Conservation (phyloP, 75 land plant species). For the Ceratopteris richardii region DNA sequence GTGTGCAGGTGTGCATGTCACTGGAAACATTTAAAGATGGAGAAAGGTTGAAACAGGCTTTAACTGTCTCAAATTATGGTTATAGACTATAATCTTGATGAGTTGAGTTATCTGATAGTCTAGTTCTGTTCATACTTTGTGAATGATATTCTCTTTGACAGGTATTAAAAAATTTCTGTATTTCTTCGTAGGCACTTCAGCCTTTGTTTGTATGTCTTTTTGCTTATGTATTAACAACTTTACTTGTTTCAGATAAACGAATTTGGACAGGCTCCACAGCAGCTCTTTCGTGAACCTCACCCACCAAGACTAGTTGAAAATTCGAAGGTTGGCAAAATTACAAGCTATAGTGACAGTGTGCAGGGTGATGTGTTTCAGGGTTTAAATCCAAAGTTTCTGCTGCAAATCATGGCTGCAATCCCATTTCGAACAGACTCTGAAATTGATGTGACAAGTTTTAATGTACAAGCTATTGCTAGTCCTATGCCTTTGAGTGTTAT, state of each 20-base stretch:
- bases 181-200: too few relatives aligned
- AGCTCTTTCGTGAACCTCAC: constrained; percentile 35
- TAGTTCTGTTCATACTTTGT: too few relatives aligned
- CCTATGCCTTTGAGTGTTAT: neutral
- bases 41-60: too few relatives aligned
- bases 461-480: neutral
- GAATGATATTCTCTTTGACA: too few relatives aligned
- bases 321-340: neutral
- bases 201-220: too few relatives aligned
- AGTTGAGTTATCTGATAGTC: too few relatives aligned
- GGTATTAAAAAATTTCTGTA: too few relatives aligned
- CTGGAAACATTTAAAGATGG: too few relatives aligned
- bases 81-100: too few relatives aligned
- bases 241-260: constrained; percentile 31
- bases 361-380: constrained; percentile 13
- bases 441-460: neutral
- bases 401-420: constrained; percentile 15
- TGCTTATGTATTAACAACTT: too few relatives aligned
- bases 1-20: too few relatives aligned
- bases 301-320: constrained; percentile 8
- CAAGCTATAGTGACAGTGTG: neutral
- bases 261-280: constrained; percentile 46
- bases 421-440: neutral
- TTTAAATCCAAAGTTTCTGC: constrained; percentile 19
- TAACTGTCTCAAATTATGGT: too few relatives aligned